Evolutionary conservation across 75 land plant genomes (phyloP), one percentile per base, ranked within the genome.

Genomic region (Chamaecyparis obtusa): DNA sequence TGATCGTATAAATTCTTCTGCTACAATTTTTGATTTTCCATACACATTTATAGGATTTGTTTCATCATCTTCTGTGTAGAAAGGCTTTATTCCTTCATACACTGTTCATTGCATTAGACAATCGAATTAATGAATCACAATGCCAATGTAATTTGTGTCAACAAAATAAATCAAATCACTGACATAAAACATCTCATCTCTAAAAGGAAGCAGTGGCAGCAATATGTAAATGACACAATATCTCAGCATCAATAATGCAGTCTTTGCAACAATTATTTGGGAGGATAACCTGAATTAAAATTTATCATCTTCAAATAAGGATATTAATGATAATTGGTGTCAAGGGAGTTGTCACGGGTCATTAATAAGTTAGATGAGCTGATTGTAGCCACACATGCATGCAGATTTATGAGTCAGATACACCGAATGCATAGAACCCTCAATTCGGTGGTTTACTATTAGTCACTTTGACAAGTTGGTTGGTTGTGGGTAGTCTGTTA

Each of bases 41-140:
- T 97, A 97, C 56, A 92, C 93, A 91, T 97, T 97, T 77, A 97
- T 96, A 56, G 99, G 98, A 86, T 88, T 86, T 39, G 97, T 89
- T 81, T 93, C 99, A 89, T 97, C 99, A 2, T 91, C 97, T 90
- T 97, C 99, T 79, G 91, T 93, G 90, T 96, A 97, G 87, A 95
- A 97, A 33, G 95, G 90, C 81, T 95, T 96, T 19, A 88, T 87
- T 32, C 99, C 99, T 90, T 97, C 97, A 88, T 96, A 97, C 84
- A 97, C 99, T 97, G 95, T 81, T 81, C 21, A 13, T 81, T 41
- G 43, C 32, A 8, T 27, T 46, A 13, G 5, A 46, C 33, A 81
- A 46, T 46, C 83, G 51, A 44, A 81, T 81, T 11, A 81, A 41
- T 41, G 81, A 41, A 78, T 16, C 81, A 78, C n/a, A 78, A 78